Evolutionary conservation across 1,284 basidiomycete species (phyloP).

Genomic region (Blastosporella zonata): DNA sequence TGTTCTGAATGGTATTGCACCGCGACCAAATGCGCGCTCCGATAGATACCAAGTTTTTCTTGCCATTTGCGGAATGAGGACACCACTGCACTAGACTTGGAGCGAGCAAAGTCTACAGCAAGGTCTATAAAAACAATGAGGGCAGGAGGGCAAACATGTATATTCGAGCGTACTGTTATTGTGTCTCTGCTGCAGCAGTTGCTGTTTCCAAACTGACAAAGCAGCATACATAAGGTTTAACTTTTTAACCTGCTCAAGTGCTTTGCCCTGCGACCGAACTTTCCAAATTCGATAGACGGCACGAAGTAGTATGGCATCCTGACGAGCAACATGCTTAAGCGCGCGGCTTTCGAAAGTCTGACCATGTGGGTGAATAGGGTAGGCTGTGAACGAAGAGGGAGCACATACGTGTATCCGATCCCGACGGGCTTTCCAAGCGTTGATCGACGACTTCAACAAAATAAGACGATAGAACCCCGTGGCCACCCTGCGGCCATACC

Average conservation of each 20-base stretch:
- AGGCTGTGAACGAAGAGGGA: neutral
- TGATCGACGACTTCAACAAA: conserved; percentile 44
- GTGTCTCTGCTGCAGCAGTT: conserved; percentile 38
- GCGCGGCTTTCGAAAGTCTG: conserved; percentile 51
- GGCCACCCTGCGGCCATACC: conserved; percentile 43
- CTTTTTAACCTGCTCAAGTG: conserved; percentile 55
- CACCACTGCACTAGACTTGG: conserved; percentile 38
- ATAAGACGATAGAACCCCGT: conserved; percentile 40
- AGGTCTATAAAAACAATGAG: conserved; percentile 33
- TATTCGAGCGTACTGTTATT: conserved; percentile 42
- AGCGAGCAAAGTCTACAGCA: conserved; percentile 53
- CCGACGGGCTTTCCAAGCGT: conserved; percentile 53
- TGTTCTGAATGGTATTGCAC: conserved; percentile 46
- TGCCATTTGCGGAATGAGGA: conserved; percentile 50
- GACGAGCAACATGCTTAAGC: conserved; percentile 54
- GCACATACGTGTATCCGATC: conserved; percentile 49
- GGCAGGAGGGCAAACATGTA: conserved; percentile 6
- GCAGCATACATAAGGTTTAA: conserved; percentile 43
- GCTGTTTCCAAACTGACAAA: conserved; percentile 54
- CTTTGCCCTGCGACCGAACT: conserved; percentile 62
- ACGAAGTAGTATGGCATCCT: conserved; percentile 60
- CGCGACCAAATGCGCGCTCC: conserved; percentile 51
- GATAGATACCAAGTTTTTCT: conserved; percentile 42
- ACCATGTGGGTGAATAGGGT: neutral
- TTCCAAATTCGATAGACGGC: conserved; percentile 72